A percentile compares a stretch with the other conserved stretches of the same genome.
phyloP scores from a whole-genome alignment of 139 green algal species.

The Chlorella sorokiniana region DNA sequence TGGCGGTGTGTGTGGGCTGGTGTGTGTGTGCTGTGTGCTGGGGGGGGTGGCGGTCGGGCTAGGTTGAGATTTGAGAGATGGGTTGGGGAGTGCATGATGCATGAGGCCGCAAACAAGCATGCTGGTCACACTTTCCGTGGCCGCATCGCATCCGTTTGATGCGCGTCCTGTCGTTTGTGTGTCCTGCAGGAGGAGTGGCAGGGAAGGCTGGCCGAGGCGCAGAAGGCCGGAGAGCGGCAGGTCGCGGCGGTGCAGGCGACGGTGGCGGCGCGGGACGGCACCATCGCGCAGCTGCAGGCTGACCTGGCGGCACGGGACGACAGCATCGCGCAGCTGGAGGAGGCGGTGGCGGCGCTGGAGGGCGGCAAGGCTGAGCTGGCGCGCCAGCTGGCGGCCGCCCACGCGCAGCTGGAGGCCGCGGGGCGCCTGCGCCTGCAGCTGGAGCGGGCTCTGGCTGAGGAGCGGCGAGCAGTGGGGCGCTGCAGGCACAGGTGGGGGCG shows the following conservation, averaged over 20 bases:
- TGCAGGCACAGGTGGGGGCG: conserved; percentile 30
- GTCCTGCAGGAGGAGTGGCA: conserved; percentile 15
- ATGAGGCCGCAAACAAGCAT: too few relatives aligned
- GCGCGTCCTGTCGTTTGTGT: not conserved
- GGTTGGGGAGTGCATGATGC: too few relatives aligned
- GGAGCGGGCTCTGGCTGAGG: not conserved
- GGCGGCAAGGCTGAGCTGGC: conserved; percentile 28
- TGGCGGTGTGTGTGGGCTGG: not conserved
- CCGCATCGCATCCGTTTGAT: not conserved
- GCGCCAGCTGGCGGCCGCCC: conserved; percentile 19
- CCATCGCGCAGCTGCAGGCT: conserved; percentile 11
- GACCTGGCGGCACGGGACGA: not conserved
- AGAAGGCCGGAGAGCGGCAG: not conserved
- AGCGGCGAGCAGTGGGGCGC: not conserved
- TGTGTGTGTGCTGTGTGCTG: not conserved
- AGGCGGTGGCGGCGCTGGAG: conserved; percentile 5
- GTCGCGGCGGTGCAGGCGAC: conserved; percentile 10
- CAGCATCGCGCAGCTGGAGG: conserved; percentile 1
- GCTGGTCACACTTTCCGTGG: too few relatives aligned
- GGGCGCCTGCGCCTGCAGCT: not conserved
- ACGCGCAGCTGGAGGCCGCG: conserved; percentile 8
- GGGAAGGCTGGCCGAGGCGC: conserved; percentile 1
- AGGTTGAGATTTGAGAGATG: too few relatives aligned
- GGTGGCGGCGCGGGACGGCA: conserved; percentile 10
- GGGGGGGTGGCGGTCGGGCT: too few relatives aligned